Percentiles rank a stretch among this genome's conserved stretches.
These are phyloP conservation scores for Globisporangium rhizosaccharum DNA, from an alignment of 352 stramenopile genomes.

Conservation along the genomic window DNA sequence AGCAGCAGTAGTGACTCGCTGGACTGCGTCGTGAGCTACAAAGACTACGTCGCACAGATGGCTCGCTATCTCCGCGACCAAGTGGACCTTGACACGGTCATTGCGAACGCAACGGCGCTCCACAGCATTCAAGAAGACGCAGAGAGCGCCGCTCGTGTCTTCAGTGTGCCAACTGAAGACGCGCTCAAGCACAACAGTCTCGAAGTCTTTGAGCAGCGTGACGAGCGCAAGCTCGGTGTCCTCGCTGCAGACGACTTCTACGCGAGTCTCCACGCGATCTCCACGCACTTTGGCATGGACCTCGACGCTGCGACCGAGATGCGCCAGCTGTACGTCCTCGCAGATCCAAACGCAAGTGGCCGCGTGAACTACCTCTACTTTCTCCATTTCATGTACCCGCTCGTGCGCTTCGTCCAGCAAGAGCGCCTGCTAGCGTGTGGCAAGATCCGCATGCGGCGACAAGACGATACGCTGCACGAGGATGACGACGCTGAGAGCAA, in stretches of 20 bases:
- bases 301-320: conserved; percentile 20
- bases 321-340: conserved; percentile 29
- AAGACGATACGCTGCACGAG: neutral
- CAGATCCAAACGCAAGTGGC: conserved; percentile 36
- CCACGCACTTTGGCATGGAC: conserved; percentile 13
- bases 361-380: conserved; percentile 61
- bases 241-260: conserved; percentile 33
- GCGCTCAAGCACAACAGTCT: conserved; percentile 22
- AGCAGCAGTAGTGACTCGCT: neutral
- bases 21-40: conserved; percentile 43
- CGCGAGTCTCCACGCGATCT: conserved; percentile 21
- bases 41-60: conserved; percentile 27
- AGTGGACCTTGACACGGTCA: conserved; percentile 24
- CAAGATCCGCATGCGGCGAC: conserved; percentile 6
- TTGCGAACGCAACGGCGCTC: conserved; percentile 20
- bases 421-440: conserved; percentile 9
- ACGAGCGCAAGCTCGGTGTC: conserved; percentile 26
- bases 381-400: conserved; percentile 43
- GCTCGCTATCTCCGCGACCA: conserved; percentile 20
- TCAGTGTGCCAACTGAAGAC: conserved; percentile 20
- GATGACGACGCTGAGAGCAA: neutral
- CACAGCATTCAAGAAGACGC: conserved; percentile 12
- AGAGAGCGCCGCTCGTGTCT: conserved; percentile 5
- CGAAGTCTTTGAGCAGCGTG: conserved; percentile 31
- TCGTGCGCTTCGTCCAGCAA: conserved; percentile 32